A percentile compares a stretch with the other conserved stretches of the same genome.
These are phyloP conservation scores for Sisymbrium irio DNA, from an alignment of 345 rosid species.

Conservation along the genomic window DNA sequence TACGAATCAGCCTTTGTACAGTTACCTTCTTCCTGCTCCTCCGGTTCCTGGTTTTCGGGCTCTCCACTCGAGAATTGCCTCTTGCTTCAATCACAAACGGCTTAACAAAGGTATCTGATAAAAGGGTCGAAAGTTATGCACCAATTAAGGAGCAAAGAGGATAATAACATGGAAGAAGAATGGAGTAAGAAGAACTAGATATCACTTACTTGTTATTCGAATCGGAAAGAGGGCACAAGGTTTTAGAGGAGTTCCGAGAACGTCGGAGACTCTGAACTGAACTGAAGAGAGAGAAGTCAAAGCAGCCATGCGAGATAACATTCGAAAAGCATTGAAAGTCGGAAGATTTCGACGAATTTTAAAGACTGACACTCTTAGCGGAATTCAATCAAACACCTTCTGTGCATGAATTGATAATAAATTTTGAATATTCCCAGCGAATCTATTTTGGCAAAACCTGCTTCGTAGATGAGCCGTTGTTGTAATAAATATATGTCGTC, in stretches of 20 bases:
- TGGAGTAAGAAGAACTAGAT: not conserved
- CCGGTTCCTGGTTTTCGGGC: slow-evolving; percentile 62
- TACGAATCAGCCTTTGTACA: not conserved
- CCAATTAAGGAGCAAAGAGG: not conserved
- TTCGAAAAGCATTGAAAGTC: slow-evolving; percentile 18
- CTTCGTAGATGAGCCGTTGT: not conserved
- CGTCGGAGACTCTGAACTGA: slow-evolving; percentile 16
- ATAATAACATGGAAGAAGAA: not conserved
- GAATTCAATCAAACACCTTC: slow-evolving; percentile 34
- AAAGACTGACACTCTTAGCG: not conserved
- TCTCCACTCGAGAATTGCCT: slow-evolving; percentile 54
- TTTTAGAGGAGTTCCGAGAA: slow-evolving; percentile 25
- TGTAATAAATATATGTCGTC: not conserved
- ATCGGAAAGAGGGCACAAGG: slow-evolving; percentile 10
- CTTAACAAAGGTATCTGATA: slow-evolving; percentile 2
- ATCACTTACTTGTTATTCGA: slow-evolving; percentile 20
- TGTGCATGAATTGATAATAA: slow-evolving; percentile 28
- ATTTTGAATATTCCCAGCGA: not conserved
- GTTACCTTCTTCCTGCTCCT: slow-evolving; percentile 72
- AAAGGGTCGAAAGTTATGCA: not conserved
- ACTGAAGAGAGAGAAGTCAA: slow-evolving; percentile 6
- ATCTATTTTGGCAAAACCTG: not conserved
- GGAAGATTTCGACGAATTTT: not conserved
- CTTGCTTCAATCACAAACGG: slow-evolving; percentile 49
- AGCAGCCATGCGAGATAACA: slow-evolving; percentile 24